Base-by-base conservation (phyloP, 2,329 filamentous ascomycete genomes). In the Aspergillus spinulosporus region DNA sequence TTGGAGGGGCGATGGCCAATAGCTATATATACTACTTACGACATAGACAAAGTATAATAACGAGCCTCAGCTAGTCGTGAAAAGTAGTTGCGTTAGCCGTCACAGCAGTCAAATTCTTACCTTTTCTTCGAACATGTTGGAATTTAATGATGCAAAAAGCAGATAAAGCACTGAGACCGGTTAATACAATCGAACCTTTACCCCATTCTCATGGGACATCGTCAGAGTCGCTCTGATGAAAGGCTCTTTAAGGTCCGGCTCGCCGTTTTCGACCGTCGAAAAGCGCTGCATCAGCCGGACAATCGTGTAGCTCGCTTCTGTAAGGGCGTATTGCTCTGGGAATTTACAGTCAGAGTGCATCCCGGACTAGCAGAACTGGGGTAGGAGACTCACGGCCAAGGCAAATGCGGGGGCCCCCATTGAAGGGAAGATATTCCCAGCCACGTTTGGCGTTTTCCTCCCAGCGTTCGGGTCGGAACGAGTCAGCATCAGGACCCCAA, bases 381-480 rank as follows among this genome's bases (percentile, higher is more conserved):
- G 15, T 34, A 14, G 11, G 52, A 11, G 31, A 69, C 71, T 66
- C 60, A 73, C 71, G 73, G 15, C 74, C 74, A 45, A 76, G 65
- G 57, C 74, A 76, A 34, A 76, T 75, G 2, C 74, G 63, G 12
- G 73, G 72, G 0, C 73, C 73, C 1, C 70, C 72, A 44, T 73
- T 73, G 52, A 75, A 75, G 1, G 73, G 73, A 12, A 74, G 62
- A 53, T 71, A 75, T 9, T 70, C 70, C 72, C 72, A 76, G 12
- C 69, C 67, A 26, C 66, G 66, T 40, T 67, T 66, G 1, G 60
- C 59, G 31, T 69, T 67, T 45, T 70, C 68, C 29, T 77, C 76
- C 80, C 80, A 82, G 44, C 80, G 72, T 67, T 81, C 80, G 0
- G 81, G 81, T 12, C 70, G 69, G 71, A 79, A 83, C 11, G 68